Conservation (phyloP, 495 filamentous ascomycete species). For the Penicillium argentinense region DNA sequence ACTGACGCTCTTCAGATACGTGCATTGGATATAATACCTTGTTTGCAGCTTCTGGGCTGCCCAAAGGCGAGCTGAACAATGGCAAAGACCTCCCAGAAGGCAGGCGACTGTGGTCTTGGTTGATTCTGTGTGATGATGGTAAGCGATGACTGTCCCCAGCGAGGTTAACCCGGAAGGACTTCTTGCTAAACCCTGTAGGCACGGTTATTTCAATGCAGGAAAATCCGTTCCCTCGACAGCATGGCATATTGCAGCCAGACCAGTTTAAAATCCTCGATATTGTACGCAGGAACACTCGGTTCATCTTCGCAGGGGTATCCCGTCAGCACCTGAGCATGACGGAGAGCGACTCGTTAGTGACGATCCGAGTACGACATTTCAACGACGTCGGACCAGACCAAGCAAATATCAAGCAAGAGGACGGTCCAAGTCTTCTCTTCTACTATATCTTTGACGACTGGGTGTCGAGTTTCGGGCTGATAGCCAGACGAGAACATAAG, state of each 20-base stretch:
- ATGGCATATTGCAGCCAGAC: constrained; percentile 26
- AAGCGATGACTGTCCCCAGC: constrained; percentile 19
- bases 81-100: constrained; percentile 58
- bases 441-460: constrained; percentile 91
- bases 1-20: constrained; percentile 52
- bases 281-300: constrained; percentile 66
- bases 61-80: constrained; percentile 20
- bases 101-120: constrained; percentile 72
- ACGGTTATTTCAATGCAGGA: constrained; percentile 81
- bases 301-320: constrained; percentile 73
- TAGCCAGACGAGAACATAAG: constrained; percentile 59
- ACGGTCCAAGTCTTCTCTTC: constrained; percentile 73
- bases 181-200: constrained; percentile 31
- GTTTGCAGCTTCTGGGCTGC: constrained; percentile 51
- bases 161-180: no score
- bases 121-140: constrained; percentile 80
- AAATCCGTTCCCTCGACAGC: constrained; percentile 54
- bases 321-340: constrained; percentile 40
- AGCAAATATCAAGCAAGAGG: constrained; percentile 49
- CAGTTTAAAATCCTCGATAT: constrained; percentile 46
- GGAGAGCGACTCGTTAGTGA: constrained; percentile 46
- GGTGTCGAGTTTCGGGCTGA: constrained; percentile 65
- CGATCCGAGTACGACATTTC: constrained; percentile 51
- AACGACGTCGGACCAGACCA: constrained; percentile 29
- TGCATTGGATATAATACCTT: constrained; percentile 83